Percentiles rank a stretch among this genome's conserved stretches.
These are phyloP conservation scores for Pseudocercospora ulei DNA, from an alignment of 2,329 filamentous ascomycete species.

Conservation along the genomic window DNA sequence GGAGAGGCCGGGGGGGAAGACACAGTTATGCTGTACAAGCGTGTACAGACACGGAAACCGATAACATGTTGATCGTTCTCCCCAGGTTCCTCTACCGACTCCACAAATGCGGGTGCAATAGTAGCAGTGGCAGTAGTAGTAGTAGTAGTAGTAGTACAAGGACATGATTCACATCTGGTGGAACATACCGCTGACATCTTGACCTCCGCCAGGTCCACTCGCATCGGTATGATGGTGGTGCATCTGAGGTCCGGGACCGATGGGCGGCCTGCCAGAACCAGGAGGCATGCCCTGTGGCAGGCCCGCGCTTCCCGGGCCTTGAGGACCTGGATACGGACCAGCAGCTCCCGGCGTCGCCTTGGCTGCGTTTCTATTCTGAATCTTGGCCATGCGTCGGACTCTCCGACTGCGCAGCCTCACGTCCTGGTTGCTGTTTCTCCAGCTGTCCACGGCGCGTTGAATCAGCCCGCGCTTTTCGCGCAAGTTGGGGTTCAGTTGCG, in stretches of 20 bases:
- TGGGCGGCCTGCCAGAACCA: slow-evolving; percentile 50
- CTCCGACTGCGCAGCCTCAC: slow-evolving; percentile 79
- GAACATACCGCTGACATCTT: slow-evolving; percentile 93
- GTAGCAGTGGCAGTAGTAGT: slow-evolving; percentile 8
- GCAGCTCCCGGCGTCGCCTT: slow-evolving; percentile 22
- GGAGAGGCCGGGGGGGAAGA: slow-evolving; percentile 13
- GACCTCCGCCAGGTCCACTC: slow-evolving; percentile 51
- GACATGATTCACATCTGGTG: slow-evolving; percentile 62
- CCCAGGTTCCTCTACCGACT: slow-evolving; percentile 15
- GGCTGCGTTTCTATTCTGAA: slow-evolving; percentile 57
- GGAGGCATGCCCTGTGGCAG: slow-evolving; percentile 54
- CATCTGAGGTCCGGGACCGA: slow-evolving; percentile 48
- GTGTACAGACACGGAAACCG: slow-evolving; percentile 23
- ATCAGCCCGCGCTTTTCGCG: slow-evolving; percentile 92
- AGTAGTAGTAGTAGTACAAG: slow-evolving; percentile 37
- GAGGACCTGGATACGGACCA: slow-evolving; percentile 57
- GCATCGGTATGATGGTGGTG: slow-evolving; percentile 66
- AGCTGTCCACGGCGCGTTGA: slow-evolving; percentile 93
- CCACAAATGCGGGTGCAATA: slow-evolving; percentile 21
- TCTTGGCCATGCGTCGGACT: slow-evolving; percentile 91
- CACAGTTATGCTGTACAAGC: slow-evolving; percentile 26
- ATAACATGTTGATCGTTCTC: slow-evolving; percentile 21
- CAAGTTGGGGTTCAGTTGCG: slow-evolving; percentile 80
- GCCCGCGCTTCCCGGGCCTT: slow-evolving; percentile 48
- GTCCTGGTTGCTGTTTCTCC: slow-evolving; percentile 98